Evolutionary conservation across 495 filamentous ascomycete species (phyloP), one percentile per base, ranked within the genome.

Genomic region (Penicillium alfredii): DNA sequence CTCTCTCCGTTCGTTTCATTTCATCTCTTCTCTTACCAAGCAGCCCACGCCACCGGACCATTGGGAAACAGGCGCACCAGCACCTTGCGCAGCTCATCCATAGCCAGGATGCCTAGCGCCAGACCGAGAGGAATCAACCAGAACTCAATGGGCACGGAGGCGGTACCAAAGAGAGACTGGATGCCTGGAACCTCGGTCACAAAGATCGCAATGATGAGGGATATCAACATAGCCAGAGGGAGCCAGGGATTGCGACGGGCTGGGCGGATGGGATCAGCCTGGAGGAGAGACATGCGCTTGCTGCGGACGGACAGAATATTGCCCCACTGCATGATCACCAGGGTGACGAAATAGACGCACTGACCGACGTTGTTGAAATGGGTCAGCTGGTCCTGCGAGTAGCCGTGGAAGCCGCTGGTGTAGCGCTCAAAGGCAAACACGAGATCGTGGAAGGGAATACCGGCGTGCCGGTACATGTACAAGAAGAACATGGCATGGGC

Each of bases 281-380:
- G 69, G 5, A 73, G 49, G 29, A 75, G 51, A 17, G 66, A 71
- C 41, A 72, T 55, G 26, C 69, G 66, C 39, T 68, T 67, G 40
- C 63, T 75, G 18, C 71, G 68, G 8, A 73, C 62, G 1, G 61
- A 55, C 3, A 73, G 58, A 14, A 73, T 63, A 30, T 73, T 72
- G 19, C 66, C 68, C 70, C 68, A 73, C 38, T 73, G 69, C 44
- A 71, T 58, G 35, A 68, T 63, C 5, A 87, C 79, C 6, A 87
- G 60, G n/a, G 72, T 83, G 19, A 85, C 72, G 43, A 87, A 86
- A 46, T 86, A 86, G 22, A 86, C 75, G 15, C 71, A 76, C 17
- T 73, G 77, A 13, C 77, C 80, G 28, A 71, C 66, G 25, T 49
- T 58, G 48, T 63, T 68, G 62, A 71, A 69, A 22, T 58, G 33